phyloP scores from a whole-genome alignment of 2,329 filamentous ascomycete species.

The Penicillium sp. region DNA sequence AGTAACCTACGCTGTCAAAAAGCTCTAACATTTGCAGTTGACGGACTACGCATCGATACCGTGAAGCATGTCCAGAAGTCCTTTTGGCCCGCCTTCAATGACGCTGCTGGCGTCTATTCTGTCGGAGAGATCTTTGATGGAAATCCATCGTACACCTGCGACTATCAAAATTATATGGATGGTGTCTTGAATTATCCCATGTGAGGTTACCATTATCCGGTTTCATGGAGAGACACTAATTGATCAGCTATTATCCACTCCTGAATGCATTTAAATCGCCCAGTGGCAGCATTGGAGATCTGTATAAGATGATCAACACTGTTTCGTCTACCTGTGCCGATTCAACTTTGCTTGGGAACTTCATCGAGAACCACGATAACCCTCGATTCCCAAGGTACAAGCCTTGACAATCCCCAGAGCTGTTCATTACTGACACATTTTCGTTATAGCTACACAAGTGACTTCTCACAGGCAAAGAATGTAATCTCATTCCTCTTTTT shows the following conservation, averaged over 20 bases:
- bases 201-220: slow-evolving; percentile 12
- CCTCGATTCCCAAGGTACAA: slow-evolving; percentile 51
- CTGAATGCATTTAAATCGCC: slow-evolving; percentile 37
- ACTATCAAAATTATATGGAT: slow-evolving; percentile 47
- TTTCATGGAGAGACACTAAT: slow-evolving; percentile 48
- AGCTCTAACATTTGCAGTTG: slow-evolving; percentile 31
- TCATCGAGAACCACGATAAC: slow-evolving; percentile 63
- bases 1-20: too few species aligned
- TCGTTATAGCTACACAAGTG: slow-evolving; percentile 28
- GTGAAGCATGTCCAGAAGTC: slow-evolving; percentile 49
- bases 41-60: slow-evolving; percentile 56
- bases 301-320: slow-evolving; percentile 37
- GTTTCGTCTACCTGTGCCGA: slow-evolving; percentile 42
- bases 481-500: slow-evolving; percentile 61
- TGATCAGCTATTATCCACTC: slow-evolving; percentile 43
- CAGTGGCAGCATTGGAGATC: slow-evolving; percentile 35
- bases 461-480: slow-evolving; percentile 56
- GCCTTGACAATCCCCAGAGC: neutral
- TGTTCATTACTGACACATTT: neutral
- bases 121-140: slow-evolving; percentile 50
- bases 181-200: slow-evolving; percentile 52
- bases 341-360: slow-evolving; percentile 52
- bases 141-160: slow-evolving; percentile 43
- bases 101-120: slow-evolving; percentile 47
- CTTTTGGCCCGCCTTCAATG: slow-evolving; percentile 46